A percentile compares a stretch with the other conserved stretches of the same genome.
These are phyloP conservation scores for Asterochloris erici DNA, from an alignment of 139 green algal species.

Conservation along the genomic window DNA sequence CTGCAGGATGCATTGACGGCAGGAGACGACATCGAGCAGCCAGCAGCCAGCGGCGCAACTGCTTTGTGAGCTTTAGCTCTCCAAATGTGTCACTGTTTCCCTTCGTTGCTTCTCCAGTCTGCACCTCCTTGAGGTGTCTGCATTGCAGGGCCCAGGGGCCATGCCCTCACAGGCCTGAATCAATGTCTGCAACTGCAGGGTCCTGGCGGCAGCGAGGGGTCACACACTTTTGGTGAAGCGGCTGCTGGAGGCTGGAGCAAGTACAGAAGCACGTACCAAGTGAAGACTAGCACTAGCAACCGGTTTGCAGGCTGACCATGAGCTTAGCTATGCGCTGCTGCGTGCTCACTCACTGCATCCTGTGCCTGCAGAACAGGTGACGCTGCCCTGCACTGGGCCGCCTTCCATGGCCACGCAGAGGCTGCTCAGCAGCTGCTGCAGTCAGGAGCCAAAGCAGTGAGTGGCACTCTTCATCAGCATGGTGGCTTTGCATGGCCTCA, in stretches of 20 bases:
- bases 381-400: constrained; percentile 6
- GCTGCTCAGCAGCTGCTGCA: constrained; percentile 4
- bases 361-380: constrained; percentile 1
- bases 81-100: not conserved
- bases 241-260: not conserved
- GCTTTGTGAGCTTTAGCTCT: not conserved
- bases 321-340: not conserved
- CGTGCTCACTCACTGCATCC: not conserved
- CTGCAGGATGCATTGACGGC: constrained; percentile 5
- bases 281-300: not conserved
- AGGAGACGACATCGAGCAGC: constrained; percentile 12
- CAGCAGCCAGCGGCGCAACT: not conserved
- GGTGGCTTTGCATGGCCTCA: too few relatives aligned
- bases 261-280: constrained; percentile 2
- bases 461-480: not conserved
- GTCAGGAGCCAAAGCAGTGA: constrained; percentile 10
- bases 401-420: constrained; percentile 9
- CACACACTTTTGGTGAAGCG: constrained; percentile 2
- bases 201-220: constrained; percentile 3
- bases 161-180: not conserved
- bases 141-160: too few relatives aligned
- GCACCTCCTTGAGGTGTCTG: too few relatives aligned
- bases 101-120: not conserved
- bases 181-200: not conserved
- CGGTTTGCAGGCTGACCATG: not conserved